phyloP scores from a whole-genome alignment of 805 yeast genomes.

The Candida hispaniensis region DNA sequence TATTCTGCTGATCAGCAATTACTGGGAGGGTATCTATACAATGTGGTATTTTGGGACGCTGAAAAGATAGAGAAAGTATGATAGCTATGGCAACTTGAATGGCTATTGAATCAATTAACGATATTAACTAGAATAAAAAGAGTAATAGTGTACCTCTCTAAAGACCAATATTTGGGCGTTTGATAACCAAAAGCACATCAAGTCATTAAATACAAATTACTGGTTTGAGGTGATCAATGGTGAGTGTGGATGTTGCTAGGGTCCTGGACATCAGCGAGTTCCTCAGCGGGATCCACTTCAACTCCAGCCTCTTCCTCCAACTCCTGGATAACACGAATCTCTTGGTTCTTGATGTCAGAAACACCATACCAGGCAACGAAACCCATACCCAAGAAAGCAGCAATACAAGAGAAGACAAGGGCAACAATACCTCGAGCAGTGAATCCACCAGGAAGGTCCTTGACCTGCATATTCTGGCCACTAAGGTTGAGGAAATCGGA shows the following conservation, averaged over 20 bases:
- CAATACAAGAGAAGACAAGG: slow-evolving; percentile 74
- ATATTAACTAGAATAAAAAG: not conserved
- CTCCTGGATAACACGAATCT: slow-evolving; percentile 48
- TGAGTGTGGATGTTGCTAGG: slow-evolving; percentile 5
- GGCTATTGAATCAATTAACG: not conserved
- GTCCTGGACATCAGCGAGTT: slow-evolving; percentile 22
- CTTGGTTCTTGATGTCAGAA: slow-evolving; percentile 65
- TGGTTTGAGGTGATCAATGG: not conserved
- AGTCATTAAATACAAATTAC: not conserved
- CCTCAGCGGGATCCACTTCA: slow-evolving; percentile 34
- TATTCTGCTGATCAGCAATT: slow-evolving; percentile 43
- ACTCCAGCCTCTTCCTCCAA: slow-evolving; percentile 33
- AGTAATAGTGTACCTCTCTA: slow-evolving; percentile 4
- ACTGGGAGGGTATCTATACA: slow-evolving; percentile 46
- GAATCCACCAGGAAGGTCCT: slow-evolving; percentile 72
- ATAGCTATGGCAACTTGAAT: too few relatives aligned
- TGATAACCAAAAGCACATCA: not conserved
- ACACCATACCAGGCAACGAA: slow-evolving; percentile 76
- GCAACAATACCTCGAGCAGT: slow-evolving; percentile 94
- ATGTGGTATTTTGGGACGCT: slow-evolving; percentile 64
- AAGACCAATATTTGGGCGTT: slow-evolving; percentile 2
- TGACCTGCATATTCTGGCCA: slow-evolving; percentile 63
- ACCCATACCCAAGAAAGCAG: slow-evolving; percentile 74
- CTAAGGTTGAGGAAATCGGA: slow-evolving; percentile 51
- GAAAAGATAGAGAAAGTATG: too few relatives aligned